Evolutionary conservation across 495 filamentous ascomycete species (phyloP).

Genomic region (Amniculicola lignicola): DNA sequence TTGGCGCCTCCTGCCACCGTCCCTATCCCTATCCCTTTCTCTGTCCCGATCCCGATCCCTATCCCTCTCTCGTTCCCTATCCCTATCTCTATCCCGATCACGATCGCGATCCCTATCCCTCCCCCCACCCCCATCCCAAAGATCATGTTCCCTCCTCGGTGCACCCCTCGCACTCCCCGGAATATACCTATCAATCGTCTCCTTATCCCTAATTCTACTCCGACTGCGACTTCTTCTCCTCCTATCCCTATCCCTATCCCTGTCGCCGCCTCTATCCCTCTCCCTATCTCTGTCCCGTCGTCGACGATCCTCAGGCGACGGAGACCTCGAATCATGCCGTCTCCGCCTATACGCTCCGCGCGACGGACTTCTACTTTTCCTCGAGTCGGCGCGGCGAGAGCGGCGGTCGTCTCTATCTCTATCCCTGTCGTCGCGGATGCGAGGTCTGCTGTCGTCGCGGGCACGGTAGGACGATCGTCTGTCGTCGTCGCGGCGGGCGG

Average conservation of each 20-base stretch:
- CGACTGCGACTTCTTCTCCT: background rate
- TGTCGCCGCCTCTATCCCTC: background rate
- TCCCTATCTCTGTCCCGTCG: constrained; percentile 10
- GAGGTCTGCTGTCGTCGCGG: constrained; percentile 17
- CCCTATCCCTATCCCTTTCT: constrained; percentile 17
- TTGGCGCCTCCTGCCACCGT: background rate
- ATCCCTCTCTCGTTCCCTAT: constrained; percentile 24
- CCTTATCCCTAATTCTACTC: background rate
- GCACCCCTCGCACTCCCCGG: background rate
- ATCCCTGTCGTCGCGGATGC: constrained; percentile 10
- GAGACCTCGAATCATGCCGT: constrained; percentile 6
- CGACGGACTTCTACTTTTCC: constrained; percentile 30
- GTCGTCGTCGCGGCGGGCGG: constrained; percentile 30
- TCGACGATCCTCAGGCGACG: constrained; percentile 8
- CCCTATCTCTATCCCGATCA: constrained; percentile 17
- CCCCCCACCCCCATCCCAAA: background rate
- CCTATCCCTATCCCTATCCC: constrained; percentile 5
- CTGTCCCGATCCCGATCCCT: constrained; percentile 30
- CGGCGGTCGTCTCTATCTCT: constrained; percentile 17
- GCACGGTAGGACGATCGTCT: background rate
- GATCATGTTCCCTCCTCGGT: background rate
- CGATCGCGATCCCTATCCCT: constrained; percentile 6
- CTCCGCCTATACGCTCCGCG: constrained; percentile 17
- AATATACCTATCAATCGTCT: background rate
- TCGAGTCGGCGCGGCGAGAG: constrained; percentile 32